Conservation (phyloP, 176 grass and related monocot genomes). For the Cenchrus americanus region DNA sequence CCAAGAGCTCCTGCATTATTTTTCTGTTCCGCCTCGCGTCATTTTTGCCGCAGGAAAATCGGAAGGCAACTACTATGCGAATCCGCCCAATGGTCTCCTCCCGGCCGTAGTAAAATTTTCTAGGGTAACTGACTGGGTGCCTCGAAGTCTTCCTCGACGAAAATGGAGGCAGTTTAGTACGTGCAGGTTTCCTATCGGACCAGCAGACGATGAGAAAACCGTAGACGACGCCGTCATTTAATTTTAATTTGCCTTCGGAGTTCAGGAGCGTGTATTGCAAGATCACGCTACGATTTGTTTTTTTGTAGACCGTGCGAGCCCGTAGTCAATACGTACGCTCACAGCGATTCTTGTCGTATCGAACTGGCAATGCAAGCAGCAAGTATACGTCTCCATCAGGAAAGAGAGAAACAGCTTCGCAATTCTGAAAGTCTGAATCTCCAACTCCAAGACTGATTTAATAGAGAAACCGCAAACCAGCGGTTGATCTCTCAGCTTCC, state of each 20-base stretch:
- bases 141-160: conserved; percentile 16
- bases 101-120: too few species aligned
- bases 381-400: conserved; percentile 9
- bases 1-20: not conserved
- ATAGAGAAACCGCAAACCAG: not conserved
- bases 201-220: conserved; percentile 7
- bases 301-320: not conserved
- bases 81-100: not conserved
- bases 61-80: conserved; percentile 22
- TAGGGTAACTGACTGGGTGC: not conserved
- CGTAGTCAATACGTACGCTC: conserved; percentile 45
- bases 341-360: conserved; percentile 14
- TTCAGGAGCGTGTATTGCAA: conserved; percentile 29
- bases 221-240: not conserved
- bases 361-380: not conserved
- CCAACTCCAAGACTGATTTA: not conserved
- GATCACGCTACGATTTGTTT: conserved; percentile 6
- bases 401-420: not conserved
- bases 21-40: not conserved
- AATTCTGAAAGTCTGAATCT: not conserved
- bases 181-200: not conserved
- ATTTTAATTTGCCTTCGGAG: conserved; percentile 4
- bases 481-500: not conserved
- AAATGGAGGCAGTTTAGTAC: not conserved
- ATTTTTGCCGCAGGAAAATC: not conserved